Conservation (phyloP, 2,329 filamentous ascomycete species). For the Arthrobotrys sinensis region DNA sequence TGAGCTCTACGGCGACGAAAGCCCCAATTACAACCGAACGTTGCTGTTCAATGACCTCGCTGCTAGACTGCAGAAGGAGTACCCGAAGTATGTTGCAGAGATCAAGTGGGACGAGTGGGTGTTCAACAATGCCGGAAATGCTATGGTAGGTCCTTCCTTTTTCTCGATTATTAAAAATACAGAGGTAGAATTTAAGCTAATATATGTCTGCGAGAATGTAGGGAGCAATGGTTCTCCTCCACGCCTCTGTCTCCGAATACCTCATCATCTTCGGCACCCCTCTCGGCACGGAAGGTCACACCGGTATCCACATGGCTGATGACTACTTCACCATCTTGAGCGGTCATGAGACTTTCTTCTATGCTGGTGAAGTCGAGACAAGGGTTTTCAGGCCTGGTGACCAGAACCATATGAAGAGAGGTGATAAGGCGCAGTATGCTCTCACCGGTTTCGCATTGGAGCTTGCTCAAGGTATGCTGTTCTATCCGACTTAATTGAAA, state of each 20-base stretch:
- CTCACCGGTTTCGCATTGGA: constrained; percentile 82
- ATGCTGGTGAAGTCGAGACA: constrained; percentile 76
- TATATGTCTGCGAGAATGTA: constrained; percentile 1
- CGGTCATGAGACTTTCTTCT: constrained; percentile 83
- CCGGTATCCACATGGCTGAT: constrained; percentile 89
- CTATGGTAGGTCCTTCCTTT: constrained; percentile 73
- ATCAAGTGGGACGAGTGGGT: constrained; percentile 81
- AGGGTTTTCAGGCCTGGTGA: constrained; percentile 79
- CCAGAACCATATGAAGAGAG: constrained; percentile 80
- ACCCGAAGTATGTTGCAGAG: constrained; percentile 74
- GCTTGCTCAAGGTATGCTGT: constrained; percentile 73
- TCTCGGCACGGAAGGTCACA: constrained; percentile 88
- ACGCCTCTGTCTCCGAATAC: constrained; percentile 90
- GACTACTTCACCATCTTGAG: constrained; percentile 94
- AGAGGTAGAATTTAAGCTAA: constrained; percentile 11
- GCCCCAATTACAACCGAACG: constrained; percentile 69
- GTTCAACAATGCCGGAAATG: constrained; percentile 91
- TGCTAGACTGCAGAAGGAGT: constrained; percentile 68
- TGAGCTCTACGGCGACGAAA: constrained; percentile 79
- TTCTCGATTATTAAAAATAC: background rate
- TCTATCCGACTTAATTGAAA: constrained; percentile 46
- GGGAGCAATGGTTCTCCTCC: constrained; percentile 89
- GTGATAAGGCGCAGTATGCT: constrained; percentile 85
- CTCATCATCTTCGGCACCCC: constrained; percentile 89
- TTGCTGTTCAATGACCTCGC: constrained; percentile 78